These are phyloP conservation scores for Backusella psychrophila DNA, from an alignment of 192 early-diverging fungal genomes.

Conservation along the genomic window DNA sequence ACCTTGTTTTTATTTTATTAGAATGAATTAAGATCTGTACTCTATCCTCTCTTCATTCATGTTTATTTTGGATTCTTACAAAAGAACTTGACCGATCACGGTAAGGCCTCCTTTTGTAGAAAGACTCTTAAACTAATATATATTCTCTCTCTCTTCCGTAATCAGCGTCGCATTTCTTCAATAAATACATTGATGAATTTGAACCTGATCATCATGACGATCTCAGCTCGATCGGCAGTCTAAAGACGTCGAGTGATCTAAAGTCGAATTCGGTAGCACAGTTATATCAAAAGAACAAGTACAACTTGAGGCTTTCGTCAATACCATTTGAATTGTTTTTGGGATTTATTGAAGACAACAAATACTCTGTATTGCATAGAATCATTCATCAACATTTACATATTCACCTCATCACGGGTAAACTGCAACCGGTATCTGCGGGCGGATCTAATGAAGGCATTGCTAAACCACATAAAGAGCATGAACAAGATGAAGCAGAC, in stretches of 20 bases:
- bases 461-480: neutral
- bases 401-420: slow-evolving; percentile 43
- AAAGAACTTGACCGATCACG: slow-evolving; percentile 41
- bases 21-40: slow-evolving; percentile 73
- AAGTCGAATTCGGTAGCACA: slow-evolving; percentile 74
- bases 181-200: slow-evolving; percentile 77
- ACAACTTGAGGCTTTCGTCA: slow-evolving; percentile 75
- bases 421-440: slow-evolving; percentile 10
- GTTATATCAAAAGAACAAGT: slow-evolving; percentile 76
- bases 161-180: slow-evolving; percentile 23
- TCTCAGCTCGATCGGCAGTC: slow-evolving; percentile 57
- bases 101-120: neutral
- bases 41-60: slow-evolving; percentile 92
- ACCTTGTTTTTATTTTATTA: slow-evolving; percentile 23
- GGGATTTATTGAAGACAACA: slow-evolving; percentile 87
- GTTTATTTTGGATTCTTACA: slow-evolving; percentile 80
- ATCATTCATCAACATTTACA: slow-evolving; percentile 88
- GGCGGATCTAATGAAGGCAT: slow-evolving; percentile 8
- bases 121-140: neutral
- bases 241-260: slow-evolving; percentile 66
- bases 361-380: slow-evolving; percentile 78
- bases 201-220: slow-evolving; percentile 74
- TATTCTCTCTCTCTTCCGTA: neutral
- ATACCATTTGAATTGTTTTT: slow-evolving; percentile 86
- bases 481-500: neutral